A percentile compares a stretch with the other conserved stretches of the same genome.
These are phyloP conservation scores for Trichoderma reesei DNA, from an alignment of 495 filamentous ascomycete genomes.

Conservation along the genomic window DNA sequence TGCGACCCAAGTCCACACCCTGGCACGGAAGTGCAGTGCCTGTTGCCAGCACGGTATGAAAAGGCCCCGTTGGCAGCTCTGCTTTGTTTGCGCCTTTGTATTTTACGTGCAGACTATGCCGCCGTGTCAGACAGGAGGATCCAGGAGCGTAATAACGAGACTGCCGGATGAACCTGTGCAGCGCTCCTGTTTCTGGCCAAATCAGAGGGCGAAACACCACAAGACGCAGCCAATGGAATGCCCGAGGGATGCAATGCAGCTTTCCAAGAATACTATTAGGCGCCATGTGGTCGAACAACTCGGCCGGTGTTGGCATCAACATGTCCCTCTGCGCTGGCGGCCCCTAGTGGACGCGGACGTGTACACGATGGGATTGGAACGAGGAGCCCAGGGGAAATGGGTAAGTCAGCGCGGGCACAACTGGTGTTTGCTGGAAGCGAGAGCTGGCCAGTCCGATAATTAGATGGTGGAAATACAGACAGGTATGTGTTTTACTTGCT, in stretches of 20 bases:
- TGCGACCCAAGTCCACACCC: not conserved
- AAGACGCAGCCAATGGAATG: not conserved
- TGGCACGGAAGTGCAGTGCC: not conserved
- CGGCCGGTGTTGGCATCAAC: slow-evolving; percentile 4
- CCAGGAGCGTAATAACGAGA: not conserved
- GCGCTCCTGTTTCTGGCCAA: not conserved
- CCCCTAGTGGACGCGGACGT: not conserved
- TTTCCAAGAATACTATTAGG: slow-evolving; percentile 1
- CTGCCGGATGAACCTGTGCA: not conserved
- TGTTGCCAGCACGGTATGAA: not conserved
- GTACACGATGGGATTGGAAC: not conserved
- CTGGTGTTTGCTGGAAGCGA: not conserved
- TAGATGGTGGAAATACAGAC: not conserved
- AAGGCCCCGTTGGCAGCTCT: not conserved
- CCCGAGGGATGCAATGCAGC: not conserved
- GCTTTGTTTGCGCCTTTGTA: too few species aligned
- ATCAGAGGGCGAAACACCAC: not conserved
- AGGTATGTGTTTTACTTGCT: not conserved
- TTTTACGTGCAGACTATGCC: not conserved
- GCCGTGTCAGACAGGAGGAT: slow-evolving; percentile 1
- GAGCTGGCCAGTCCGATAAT: not conserved
- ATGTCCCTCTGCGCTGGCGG: slow-evolving; percentile 1
- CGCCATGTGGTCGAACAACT: slow-evolving; percentile 5
- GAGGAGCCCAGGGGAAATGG: not conserved
- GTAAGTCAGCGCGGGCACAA: not conserved